These are phyloP conservation scores for Phalaenopsis equestris DNA, from an alignment of 106 monocot species.

Conservation along the genomic window DNA sequence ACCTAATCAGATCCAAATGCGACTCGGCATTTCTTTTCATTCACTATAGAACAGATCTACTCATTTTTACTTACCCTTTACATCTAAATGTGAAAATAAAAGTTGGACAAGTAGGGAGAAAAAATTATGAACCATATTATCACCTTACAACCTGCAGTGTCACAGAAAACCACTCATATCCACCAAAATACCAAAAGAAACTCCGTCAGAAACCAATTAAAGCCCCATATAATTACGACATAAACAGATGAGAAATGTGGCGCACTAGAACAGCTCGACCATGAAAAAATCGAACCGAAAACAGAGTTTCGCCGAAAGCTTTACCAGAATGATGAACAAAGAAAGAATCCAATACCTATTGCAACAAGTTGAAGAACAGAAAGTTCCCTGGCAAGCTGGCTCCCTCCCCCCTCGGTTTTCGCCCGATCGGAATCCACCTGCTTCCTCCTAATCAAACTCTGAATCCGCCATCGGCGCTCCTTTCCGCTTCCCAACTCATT, in stretches of 20 bases:
- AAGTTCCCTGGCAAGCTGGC: slow-evolving; percentile 65
- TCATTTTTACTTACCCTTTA: background rate
- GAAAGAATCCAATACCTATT: slow-evolving; percentile 48
- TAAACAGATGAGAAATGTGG: background rate
- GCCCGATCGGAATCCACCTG: slow-evolving; percentile 79
- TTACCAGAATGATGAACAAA: background rate
- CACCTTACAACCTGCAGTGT: background rate
- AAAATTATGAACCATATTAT: background rate
- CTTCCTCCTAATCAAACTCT: slow-evolving; percentile 61
- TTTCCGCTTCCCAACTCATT: slow-evolving; percentile 9
- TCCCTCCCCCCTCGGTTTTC: slow-evolving; percentile 18
- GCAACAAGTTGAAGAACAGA: slow-evolving; percentile 67
- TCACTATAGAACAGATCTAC: background rate
- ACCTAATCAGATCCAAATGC: background rate
- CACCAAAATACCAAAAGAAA: background rate
- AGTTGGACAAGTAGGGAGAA: background rate
- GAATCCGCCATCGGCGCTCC: slow-evolving; percentile 25
- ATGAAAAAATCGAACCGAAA: background rate
- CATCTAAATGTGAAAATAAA: background rate
- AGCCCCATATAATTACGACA: background rate
- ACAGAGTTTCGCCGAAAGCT: background rate
- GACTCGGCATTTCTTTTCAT: background rate
- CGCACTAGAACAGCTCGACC: background rate
- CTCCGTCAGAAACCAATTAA: background rate
- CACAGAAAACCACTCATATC: background rate